phyloP scores from a whole-genome alignment of 345 rosid genomes.

The Theobroma cacao region DNA sequence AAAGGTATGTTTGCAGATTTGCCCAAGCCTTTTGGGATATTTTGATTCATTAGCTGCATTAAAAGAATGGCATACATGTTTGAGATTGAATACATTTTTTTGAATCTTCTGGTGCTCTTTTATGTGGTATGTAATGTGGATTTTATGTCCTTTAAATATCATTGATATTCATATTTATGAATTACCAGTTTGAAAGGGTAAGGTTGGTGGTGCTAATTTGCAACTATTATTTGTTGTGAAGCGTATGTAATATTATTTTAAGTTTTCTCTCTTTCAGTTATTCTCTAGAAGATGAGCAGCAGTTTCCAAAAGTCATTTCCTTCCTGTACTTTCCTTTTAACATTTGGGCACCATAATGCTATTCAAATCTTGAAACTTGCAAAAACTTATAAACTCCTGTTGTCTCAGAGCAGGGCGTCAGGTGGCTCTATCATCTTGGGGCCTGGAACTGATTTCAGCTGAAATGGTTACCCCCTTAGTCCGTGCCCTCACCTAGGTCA shows the following conservation, averaged over 20 bases:
- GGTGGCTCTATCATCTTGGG: slow-evolving; percentile 94
- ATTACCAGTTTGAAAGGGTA: neutral
- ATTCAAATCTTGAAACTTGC: slow-evolving; percentile 38
- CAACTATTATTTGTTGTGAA: neutral
- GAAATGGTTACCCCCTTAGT: slow-evolving; percentile 79
- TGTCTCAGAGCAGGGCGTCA: slow-evolving; percentile 92
- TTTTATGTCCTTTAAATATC: neutral
- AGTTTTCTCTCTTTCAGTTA: slow-evolving; percentile 30
- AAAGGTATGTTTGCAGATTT: slow-evolving; percentile 43
- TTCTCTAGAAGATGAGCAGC: slow-evolving; percentile 43
- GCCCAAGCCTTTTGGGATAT: neutral
- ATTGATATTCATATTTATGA: neutral
- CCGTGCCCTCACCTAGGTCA: slow-evolving; percentile 82
- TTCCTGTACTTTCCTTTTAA: slow-evolving; percentile 41
- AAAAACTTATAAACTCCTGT: slow-evolving; percentile 72
- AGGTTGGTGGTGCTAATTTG: slow-evolving; percentile 7
- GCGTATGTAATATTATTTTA: slow-evolving; percentile 16
- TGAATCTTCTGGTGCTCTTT: neutral
- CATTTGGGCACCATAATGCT: slow-evolving; percentile 49
- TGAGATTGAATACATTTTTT: neutral
- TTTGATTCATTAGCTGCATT: neutral
- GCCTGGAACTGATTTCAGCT: slow-evolving; percentile 98
- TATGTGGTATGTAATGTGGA: neutral
- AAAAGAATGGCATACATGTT: neutral
- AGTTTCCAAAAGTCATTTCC: slow-evolving; percentile 47